Base-by-base conservation (phyloP, 768 basidiomycete species). In the Lentinus tigrinus region DNA sequence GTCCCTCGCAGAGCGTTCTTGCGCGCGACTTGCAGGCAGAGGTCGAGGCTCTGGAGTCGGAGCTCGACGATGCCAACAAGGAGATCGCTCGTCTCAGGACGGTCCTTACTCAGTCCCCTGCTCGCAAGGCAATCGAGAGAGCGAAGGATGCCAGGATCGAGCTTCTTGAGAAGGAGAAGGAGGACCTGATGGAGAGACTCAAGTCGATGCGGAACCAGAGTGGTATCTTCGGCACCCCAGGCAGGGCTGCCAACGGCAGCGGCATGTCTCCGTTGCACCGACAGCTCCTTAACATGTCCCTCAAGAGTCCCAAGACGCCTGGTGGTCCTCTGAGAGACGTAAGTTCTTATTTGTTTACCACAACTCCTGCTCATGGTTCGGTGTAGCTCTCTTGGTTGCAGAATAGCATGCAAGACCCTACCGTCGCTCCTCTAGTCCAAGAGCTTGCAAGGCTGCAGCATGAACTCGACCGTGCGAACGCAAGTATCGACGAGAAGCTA, bases 401-500 rank as follows among this genome's bases (percentile, higher is more conserved):
- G 63, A 81, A 72, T 21, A 86, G 85, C 3, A 76, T 78, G 6
- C 70, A 77, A 4, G 87, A 89, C 58, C 77, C 79, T 5, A 77
- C 81, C 13, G 72, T 81, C 2, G 76, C 86, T 3, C 88, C 89
- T 31, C 71, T 91, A 17, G 69, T 92, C n/a, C 73, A 78, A 1
- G 89, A 94, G 69, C 89, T 94, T 49, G 78, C 77, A 50, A 81
- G 87, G 23, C 75, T 95, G 37, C 88, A 93, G 64, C 76, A 76
- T 17, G 87, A 94, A 63, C 85, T 95, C 26, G 87, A 89, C 61
- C 78, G 69, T 2, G 93, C 92, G 10, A 93, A 95, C 67, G 85
- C 88, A 36, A 88, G 83, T 64, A 90, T 95, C 53, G 94, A 95
- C 64, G 87, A 93, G 67, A 94, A 95, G 70, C 78, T 95, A 16